These are phyloP conservation scores for Peribolospora baueri DNA, from an alignment of 768 basidiomycete genomes.

Conservation along the genomic window DNA sequence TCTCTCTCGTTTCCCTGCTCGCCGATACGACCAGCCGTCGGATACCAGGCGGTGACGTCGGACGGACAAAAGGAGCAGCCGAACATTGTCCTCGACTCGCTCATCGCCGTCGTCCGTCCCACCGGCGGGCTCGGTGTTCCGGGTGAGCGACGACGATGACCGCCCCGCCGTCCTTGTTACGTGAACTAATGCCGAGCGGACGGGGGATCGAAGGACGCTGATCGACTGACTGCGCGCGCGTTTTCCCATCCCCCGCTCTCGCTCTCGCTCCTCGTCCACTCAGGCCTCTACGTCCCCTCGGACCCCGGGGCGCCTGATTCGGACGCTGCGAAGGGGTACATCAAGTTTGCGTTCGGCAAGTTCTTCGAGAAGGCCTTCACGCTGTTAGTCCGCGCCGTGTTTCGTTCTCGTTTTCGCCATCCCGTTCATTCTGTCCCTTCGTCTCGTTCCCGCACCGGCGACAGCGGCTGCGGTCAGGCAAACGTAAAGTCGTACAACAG, in stretches of 20 bases:
- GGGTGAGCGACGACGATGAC: constrained; percentile 12
- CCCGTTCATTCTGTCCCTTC: background rate
- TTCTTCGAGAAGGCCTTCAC: constrained; percentile 34
- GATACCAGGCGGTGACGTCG: constrained; percentile 31
- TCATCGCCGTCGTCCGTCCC: constrained; percentile 31
- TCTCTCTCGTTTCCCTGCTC: background rate
- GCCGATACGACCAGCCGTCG: constrained; percentile 23
- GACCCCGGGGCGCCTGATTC: constrained; percentile 30
- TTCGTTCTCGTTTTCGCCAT: background rate
- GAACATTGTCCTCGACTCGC: constrained; percentile 28
- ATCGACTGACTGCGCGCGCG: background rate
- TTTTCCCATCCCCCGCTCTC: background rate
- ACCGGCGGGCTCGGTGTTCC: constrained; percentile 37
- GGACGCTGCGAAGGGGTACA: constrained; percentile 23
- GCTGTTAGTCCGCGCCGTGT: constrained; percentile 24
- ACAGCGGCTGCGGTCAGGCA: background rate
- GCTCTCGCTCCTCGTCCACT: background rate
- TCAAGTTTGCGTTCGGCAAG: constrained; percentile 31
- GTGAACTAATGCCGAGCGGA: constrained; percentile 18
- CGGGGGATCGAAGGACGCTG: background rate
- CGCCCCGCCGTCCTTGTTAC: too few species aligned
- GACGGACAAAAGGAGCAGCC: constrained; percentile 36
- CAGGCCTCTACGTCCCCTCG: constrained; percentile 23
- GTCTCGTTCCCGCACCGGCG: background rate
- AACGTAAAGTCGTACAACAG: constrained; percentile 35